phyloP scores from a whole-genome alignment of 2,329 filamentous ascomycete species.

The Dothistroma pini region DNA sequence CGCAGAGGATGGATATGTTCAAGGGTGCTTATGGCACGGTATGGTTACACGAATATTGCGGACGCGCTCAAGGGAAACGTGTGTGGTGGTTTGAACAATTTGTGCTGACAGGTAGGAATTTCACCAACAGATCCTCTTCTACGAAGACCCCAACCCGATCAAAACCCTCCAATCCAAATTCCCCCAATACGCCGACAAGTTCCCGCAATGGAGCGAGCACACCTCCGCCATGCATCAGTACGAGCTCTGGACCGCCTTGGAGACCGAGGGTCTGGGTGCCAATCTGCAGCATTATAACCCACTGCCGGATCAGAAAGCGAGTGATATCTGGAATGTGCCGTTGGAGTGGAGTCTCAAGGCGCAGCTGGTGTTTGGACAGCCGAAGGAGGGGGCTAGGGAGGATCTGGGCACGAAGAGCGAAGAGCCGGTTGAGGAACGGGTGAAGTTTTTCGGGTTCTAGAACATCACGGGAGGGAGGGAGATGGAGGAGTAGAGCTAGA shows the following conservation, averaged over 20 bases:
- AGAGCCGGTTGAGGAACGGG: constrained; percentile 30
- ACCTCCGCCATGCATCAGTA: constrained; percentile 79
- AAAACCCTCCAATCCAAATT: constrained; percentile 64
- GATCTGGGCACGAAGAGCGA: constrained; percentile 27
- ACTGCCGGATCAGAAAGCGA: constrained; percentile 70
- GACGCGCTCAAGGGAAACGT: no score
- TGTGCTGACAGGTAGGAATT: no score
- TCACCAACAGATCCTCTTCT: constrained; percentile 87
- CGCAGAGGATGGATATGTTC: constrained; percentile 55
- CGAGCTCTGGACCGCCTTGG: constrained; percentile 74
- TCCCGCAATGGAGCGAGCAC: constrained; percentile 72
- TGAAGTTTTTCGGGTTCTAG: constrained; percentile 30
- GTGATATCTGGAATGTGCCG: constrained; percentile 66
- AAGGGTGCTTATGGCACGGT: constrained; percentile 72
- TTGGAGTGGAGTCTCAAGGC: constrained; percentile 71
- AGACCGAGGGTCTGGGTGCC: constrained; percentile 77
- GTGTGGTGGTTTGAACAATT: no score
- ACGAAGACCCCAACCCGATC: constrained; percentile 69
- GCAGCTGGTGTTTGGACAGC: constrained; percentile 70
- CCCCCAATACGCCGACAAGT: constrained; percentile 72
- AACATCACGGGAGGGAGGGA: not conserved
- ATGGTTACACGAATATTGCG: constrained; percentile 39
- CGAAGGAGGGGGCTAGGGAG: constrained; percentile 44
- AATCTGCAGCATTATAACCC: constrained; percentile 96
- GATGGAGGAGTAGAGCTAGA: not conserved